Percentiles rank a stretch among this genome's conserved stretches.
These are phyloP conservation scores for Acanthamoeba triangularis DNA, from an alignment of 208 protist genomes.

Conservation along the genomic window DNA sequence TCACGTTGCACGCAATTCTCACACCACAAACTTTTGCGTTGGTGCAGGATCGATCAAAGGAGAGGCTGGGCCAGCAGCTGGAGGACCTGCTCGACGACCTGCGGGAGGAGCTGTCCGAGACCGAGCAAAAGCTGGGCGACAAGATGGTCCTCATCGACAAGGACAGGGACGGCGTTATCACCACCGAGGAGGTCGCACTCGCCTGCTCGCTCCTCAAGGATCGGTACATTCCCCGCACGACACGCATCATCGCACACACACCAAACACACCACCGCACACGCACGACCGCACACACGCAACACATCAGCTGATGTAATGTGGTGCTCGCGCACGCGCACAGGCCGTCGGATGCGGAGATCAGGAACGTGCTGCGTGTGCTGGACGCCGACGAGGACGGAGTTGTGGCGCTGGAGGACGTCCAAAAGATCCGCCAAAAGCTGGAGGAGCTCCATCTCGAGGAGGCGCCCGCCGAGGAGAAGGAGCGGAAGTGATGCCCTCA, in stretches of 20 bases:
- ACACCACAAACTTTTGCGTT: too few species aligned
- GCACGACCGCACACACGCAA: too few species aligned
- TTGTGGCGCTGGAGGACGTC: conserved; percentile 54
- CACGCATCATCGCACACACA: background rate
- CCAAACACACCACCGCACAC: too few species aligned
- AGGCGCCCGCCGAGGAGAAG: conserved; percentile 16
- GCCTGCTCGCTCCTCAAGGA: conserved; percentile 60
- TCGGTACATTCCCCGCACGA: background rate
- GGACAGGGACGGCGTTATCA: conserved; percentile 75
- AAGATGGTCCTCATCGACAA: conserved; percentile 70
- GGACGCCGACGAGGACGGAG: conserved; percentile 67
- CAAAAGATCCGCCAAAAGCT: conserved; percentile 54
- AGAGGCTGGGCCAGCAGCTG: conserved; percentile 14
- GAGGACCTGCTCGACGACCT: conserved; percentile 64
- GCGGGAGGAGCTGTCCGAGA: conserved; percentile 14
- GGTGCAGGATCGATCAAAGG: conserved; percentile 28
- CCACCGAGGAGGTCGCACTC: conserved; percentile 68
- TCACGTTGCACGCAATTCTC: too few species aligned
- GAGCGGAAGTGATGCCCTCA: background rate
- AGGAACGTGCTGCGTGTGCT: conserved; percentile 57
- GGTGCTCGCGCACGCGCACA: background rate
- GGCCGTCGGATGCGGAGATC: conserved; percentile 59
- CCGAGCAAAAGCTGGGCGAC: conserved; percentile 57
- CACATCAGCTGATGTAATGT: background rate
- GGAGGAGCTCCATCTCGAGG: conserved; percentile 34